phyloP scores from a whole-genome alignment of 495 filamentous ascomycete species.

The Bacidia rubella region DNA sequence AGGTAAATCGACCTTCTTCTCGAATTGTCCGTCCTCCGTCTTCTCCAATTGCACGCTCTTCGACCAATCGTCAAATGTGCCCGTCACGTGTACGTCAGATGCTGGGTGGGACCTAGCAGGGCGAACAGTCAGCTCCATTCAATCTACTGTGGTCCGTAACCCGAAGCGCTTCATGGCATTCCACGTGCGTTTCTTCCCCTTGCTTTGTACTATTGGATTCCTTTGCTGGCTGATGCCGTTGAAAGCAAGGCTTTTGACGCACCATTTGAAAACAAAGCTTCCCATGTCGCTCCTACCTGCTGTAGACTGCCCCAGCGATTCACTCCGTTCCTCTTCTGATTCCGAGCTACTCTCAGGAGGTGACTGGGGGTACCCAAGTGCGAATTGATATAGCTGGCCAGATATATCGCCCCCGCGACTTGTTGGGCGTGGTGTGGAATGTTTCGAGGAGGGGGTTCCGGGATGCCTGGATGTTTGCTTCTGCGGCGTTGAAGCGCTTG shows the following conservation, averaged over 20 bases:
- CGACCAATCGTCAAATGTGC: conserved; percentile 89
- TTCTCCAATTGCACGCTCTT: conserved; percentile 71
- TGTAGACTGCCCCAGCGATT: neutral
- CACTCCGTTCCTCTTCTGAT: neutral
- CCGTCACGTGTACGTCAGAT: conserved; percentile 83
- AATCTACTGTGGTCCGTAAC: neutral
- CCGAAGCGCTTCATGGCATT: conserved; percentile 5
- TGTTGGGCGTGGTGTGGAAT: conserved; percentile 4
- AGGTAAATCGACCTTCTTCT: conserved; percentile 64
- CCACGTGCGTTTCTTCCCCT: no score
- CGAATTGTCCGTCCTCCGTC: conserved; percentile 47
- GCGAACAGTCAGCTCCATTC: neutral
- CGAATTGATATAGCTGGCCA: conserved; percentile 18
- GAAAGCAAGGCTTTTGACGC: no score
- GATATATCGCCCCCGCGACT: conserved; percentile 11
- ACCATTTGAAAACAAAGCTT: conserved; percentile 43
- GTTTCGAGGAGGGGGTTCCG: conserved; percentile 2
- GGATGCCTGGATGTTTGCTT: neutral
- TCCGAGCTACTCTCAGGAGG: conserved; percentile 13
- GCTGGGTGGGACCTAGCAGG: conserved; percentile 54
- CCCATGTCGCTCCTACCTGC: conserved; percentile 28
- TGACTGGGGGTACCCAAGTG: conserved; percentile 19
- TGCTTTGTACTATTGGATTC: no score
- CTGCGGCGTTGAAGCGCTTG: conserved; percentile 7
- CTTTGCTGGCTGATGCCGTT: no score